Percentiles rank a stretch among this genome's conserved stretches.
phyloP scores from a whole-genome alignment of 164 flowering plant genomes.

The Vitis rotundifolia region DNA sequence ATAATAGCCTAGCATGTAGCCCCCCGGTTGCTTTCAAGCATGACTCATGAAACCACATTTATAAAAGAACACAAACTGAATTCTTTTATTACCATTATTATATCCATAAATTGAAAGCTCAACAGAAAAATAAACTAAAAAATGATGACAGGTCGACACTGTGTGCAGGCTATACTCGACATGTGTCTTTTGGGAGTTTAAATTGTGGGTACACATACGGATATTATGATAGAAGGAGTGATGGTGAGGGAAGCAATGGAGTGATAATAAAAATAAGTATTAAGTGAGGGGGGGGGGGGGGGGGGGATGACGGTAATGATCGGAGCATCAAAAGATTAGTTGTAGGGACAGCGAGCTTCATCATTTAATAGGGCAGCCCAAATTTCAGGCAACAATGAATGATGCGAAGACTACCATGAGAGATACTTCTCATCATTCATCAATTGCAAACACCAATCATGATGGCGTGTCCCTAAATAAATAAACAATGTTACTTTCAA shows the following conservation, averaged over 20 bases:
- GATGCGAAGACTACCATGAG: slow-evolving; percentile 6
- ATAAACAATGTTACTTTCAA: not conserved
- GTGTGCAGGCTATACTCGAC: too few relatives aligned
- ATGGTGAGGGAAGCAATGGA: slow-evolving; percentile 6
- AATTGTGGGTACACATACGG: too few relatives aligned
- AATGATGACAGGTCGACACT: too few relatives aligned
- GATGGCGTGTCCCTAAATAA: slow-evolving; percentile 12
- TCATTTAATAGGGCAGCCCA: slow-evolving; percentile 19
- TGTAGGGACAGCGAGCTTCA: slow-evolving; percentile 17
- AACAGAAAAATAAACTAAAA: too few relatives aligned
- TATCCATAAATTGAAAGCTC: too few relatives aligned
- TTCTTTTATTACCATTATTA: too few relatives aligned
- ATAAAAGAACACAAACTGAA: too few relatives aligned
- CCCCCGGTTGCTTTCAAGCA: too few relatives aligned
- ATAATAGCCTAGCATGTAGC: too few relatives aligned
- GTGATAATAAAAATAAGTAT: not conserved
- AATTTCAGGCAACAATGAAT: slow-evolving; percentile 12
- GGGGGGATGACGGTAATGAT: slow-evolving; percentile 9
- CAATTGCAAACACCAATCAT: slow-evolving; percentile 7
- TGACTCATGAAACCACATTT: too few relatives aligned
- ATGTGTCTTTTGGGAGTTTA: not conserved
- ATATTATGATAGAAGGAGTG: slow-evolving; percentile 2
- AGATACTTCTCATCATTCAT: slow-evolving; percentile 10
- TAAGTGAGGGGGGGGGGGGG: not conserved
- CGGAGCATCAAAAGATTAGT: not conserved